phyloP scores from a whole-genome alignment of 371 early-diverging fungal genomes.

The Antonospora locustae region DNA sequence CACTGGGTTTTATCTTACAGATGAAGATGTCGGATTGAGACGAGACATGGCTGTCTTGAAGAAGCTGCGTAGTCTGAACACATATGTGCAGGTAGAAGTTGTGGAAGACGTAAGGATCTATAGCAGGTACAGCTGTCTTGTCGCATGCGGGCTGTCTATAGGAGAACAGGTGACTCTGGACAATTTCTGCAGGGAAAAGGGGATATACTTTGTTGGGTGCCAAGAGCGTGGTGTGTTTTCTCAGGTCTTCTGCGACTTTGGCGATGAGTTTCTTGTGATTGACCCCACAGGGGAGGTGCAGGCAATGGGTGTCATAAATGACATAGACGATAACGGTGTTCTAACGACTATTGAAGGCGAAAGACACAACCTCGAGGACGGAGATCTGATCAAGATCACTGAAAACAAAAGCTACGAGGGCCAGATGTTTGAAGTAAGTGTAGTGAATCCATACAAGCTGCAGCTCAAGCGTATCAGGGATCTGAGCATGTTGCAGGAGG shows the following conservation, averaged over 20 bases:
- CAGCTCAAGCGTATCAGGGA: slow-evolving; percentile 27
- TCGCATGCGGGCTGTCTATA: slow-evolving; percentile 65
- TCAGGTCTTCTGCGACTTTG: slow-evolving; percentile 88
- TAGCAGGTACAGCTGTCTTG: slow-evolving; percentile 66
- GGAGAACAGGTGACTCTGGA: slow-evolving; percentile 69
- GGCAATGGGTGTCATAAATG: slow-evolving; percentile 76
- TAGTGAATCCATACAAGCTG: slow-evolving; percentile 35
- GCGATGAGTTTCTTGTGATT: slow-evolving; percentile 65
- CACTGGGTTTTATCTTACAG: slow-evolving; percentile 77
- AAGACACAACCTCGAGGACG: slow-evolving; percentile 52
- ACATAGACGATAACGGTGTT: slow-evolving; percentile 59
- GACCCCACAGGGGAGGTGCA: slow-evolving; percentile 88
- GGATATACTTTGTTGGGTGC: slow-evolving; percentile 77
- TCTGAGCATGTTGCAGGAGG: slow-evolving; percentile 6
- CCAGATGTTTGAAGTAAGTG: slow-evolving; percentile 34
- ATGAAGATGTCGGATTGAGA: slow-evolving; percentile 73
- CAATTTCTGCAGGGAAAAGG: slow-evolving; percentile 65
- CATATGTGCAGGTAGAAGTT: slow-evolving; percentile 62
- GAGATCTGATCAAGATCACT: slow-evolving; percentile 43
- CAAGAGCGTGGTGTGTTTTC: slow-evolving; percentile 83
- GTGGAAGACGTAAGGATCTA: slow-evolving; percentile 54
- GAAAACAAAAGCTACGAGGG: slow-evolving; percentile 27
- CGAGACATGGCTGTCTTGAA: slow-evolving; percentile 66
- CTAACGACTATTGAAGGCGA: slow-evolving; percentile 46
- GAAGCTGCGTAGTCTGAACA: slow-evolving; percentile 80